Percentiles rank a stretch among this genome's conserved stretches.
Evolutionary conservation across 73 alveolate genomes (phyloP).

Genomic region (Paramecium sonneborni): DNA sequence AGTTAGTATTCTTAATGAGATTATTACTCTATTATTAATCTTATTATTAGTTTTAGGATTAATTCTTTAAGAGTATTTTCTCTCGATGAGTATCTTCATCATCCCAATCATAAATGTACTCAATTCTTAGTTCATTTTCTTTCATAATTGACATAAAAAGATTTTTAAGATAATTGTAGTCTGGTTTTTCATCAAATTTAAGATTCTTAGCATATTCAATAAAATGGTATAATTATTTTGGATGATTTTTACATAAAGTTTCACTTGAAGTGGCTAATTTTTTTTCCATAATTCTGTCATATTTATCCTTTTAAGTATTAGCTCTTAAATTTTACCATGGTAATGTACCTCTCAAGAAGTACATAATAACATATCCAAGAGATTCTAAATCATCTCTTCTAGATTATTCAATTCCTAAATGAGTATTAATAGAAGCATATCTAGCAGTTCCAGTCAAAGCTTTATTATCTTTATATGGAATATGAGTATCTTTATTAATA

Average conservation of each 20-base stretch:
- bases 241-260: constrained; percentile 83
- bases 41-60: background rate
- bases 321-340: constrained; percentile 91
- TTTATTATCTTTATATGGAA: constrained; percentile 92
- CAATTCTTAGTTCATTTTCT: constrained; percentile 70
- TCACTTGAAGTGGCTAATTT: constrained; percentile 81
- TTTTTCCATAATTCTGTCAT: constrained; percentile 81
- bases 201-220: constrained; percentile 78
- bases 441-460: constrained; percentile 97
- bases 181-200: constrained; percentile 87
- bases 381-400: constrained; percentile 94
- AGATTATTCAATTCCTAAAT: constrained; percentile 92
- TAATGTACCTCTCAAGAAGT: constrained; percentile 83
- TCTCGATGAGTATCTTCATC: constrained; percentile 52
- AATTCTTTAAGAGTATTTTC: background rate
- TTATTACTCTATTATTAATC: background rate
- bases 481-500: constrained; percentile 86
- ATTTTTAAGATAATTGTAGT: constrained; percentile 82
- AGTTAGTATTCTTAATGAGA: background rate
- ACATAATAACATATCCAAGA: constrained; percentile 87
- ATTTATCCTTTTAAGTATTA: constrained; percentile 84
- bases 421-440: constrained; percentile 96
- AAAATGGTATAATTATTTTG: constrained; percentile 80
- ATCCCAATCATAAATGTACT: constrained; percentile 71
- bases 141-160: constrained; percentile 75